A percentile compares a stretch with the other conserved stretches of the same genome.
These are phyloP conservation scores for Trichophyton schoenleinii DNA, from an alignment of 2,329 filamentous ascomycete species.

Conservation along the genomic window DNA sequence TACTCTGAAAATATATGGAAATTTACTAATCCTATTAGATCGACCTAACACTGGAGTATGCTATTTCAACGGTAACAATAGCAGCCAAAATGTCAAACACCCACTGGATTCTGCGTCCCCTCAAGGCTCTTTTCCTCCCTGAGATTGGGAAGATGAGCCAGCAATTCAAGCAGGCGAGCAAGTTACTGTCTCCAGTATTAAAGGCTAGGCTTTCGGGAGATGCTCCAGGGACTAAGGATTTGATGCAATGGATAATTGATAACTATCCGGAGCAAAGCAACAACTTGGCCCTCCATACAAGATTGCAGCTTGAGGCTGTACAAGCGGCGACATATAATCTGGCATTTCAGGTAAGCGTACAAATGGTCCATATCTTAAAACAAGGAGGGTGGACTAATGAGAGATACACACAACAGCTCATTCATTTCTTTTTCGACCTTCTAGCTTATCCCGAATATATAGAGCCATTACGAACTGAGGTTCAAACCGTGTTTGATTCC, in stretches of 20 bases:
- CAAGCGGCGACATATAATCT: not conserved
- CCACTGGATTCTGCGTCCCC: not conserved
- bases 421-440: constrained; percentile 17
- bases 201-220: not conserved
- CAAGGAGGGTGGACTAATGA: not conserved
- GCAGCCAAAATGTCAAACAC: not conserved
- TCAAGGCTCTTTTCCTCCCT: not conserved
- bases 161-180: not conserved
- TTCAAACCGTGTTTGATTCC: constrained; percentile 12
- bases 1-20: not conserved
- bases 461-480: constrained; percentile 14
- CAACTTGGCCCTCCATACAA: not conserved
- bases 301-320: not conserved
- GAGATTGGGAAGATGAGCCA: not conserved
- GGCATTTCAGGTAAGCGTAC: not conserved
- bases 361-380: not conserved
- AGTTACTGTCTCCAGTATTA: not conserved
- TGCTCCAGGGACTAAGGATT: not conserved
- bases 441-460: constrained; percentile 14
- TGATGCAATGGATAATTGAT: not conserved
- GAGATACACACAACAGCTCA: constrained; percentile 9
- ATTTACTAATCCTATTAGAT: not conserved
- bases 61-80: not conserved
- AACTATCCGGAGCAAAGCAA: not conserved
- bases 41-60: not conserved